Percentiles rank a stretch among this genome's conserved stretches.
phyloP scores from a whole-genome alignment of 129 eudicot genomes.

The Flaveria robusta region DNA sequence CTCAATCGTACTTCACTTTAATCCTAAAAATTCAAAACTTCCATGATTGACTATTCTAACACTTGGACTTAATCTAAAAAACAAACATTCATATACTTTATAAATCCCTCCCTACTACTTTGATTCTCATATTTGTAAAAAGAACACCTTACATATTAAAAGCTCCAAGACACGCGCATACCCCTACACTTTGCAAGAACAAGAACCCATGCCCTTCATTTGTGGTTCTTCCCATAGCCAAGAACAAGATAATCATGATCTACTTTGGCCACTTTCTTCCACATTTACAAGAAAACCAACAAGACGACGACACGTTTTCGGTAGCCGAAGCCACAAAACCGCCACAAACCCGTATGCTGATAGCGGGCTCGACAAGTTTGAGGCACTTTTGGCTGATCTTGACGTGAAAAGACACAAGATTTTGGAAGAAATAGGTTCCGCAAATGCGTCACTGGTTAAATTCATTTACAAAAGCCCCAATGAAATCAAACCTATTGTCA shows the following conservation, averaged over 20 bases:
- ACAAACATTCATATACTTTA: conserved; percentile 24
- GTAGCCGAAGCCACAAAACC: conserved; percentile 26
- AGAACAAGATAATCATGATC: conserved; percentile 34
- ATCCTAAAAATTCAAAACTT: conserved; percentile 27
- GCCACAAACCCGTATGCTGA: conserved; percentile 41
- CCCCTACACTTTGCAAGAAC: conserved; percentile 1
- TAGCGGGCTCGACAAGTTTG: conserved; percentile 52
- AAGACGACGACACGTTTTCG: conserved; percentile 18
- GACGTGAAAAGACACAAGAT: conserved; percentile 43
- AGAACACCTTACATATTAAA: conserved; percentile 12
- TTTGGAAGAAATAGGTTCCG: conserved; percentile 33
- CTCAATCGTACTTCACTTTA: neutral
- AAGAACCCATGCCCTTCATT: conserved; percentile 32
- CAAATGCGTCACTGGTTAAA: conserved; percentile 41
- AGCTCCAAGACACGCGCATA: conserved; percentile 7
- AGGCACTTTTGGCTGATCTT: conserved; percentile 49
- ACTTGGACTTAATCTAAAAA: conserved; percentile 36
- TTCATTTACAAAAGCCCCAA: conserved; percentile 29
- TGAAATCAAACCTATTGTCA: conserved; percentile 28
- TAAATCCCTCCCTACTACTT: conserved; percentile 9
- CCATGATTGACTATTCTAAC: conserved; percentile 36
- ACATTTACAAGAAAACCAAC: conserved; percentile 20
- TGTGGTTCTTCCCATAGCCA: conserved; percentile 35
- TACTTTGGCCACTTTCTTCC: conserved; percentile 31
- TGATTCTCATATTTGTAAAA: conserved; percentile 22